phyloP scores from a whole-genome alignment of 495 filamentous ascomycete genomes.

The Trichodelitschia bisporula region DNA sequence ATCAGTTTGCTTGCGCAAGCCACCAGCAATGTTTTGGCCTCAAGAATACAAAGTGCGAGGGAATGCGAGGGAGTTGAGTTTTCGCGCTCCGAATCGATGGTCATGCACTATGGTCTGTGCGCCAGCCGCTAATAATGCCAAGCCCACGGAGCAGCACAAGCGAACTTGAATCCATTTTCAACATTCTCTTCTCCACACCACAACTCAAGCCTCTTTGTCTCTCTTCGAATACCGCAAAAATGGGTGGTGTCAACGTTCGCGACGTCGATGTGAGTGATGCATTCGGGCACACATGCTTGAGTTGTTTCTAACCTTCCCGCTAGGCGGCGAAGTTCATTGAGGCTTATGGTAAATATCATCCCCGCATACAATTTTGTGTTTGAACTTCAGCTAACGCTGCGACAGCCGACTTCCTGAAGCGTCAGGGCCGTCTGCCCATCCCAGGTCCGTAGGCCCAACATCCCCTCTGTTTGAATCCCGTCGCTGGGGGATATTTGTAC shows the following conservation, averaged over 20 bases:
- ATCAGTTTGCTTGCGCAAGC: too few relatives aligned
- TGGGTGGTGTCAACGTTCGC: conserved; percentile 65
- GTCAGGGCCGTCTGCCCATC: conserved; percentile 94
- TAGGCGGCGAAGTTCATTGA: conserved; percentile 86
- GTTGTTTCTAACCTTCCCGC: conserved; percentile 12
- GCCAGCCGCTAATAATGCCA: too few relatives aligned
- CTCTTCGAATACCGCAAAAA: too few relatives aligned
- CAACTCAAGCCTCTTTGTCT: too few relatives aligned
- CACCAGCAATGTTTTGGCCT: too few relatives aligned
- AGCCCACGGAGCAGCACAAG: too few relatives aligned
- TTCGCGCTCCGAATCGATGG: too few relatives aligned
- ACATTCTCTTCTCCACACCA: too few relatives aligned
- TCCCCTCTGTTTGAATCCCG: conserved; percentile 11
- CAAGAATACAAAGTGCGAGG: too few relatives aligned
- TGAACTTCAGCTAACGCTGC: neutral
- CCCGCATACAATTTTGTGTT: neutral
- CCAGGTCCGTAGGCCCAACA: conserved; percentile 37
- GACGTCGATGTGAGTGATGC: conserved; percentile 51
- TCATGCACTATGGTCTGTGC: too few relatives aligned
- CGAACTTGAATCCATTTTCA: too few relatives aligned
- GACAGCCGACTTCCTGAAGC: conserved; percentile 94
- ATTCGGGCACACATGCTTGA: conserved; percentile 27
- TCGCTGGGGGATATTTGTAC: conserved; percentile 21
- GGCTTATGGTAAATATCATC: conserved; percentile 29
- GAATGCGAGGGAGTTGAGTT: too few relatives aligned